Base-by-base conservation (phyloP, 257 asterid genomes). In the Handroanthus guayacan region DNA sequence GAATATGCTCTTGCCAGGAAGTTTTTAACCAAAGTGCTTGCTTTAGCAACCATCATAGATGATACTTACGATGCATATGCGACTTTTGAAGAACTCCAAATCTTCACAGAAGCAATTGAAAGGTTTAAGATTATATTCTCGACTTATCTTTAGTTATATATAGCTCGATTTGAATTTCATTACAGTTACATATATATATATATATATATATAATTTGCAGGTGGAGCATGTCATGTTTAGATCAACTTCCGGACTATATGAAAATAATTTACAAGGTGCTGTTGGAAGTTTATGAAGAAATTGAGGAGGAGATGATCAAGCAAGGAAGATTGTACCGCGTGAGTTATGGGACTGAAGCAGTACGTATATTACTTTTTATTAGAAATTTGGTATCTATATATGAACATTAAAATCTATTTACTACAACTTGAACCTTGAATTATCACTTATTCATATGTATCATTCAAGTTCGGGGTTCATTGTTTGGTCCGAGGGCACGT, bases 221-320 rank as follows among this genome's bases (percentile, higher is more conserved):
- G 74, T 86, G 90, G 88, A 57, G 67, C 43, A 11, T 50, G 9
- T 52, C 62, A 10, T 81, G 77, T 50, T 17, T 78, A 31, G 79
- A 74, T 20, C 62, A 74, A 56, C 82, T 86, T 71, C 90, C 86
- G 12, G 76, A 74, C 13, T 84, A 79, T 50, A 81, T 86, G 90
- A 67, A 76, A 75, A 5, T 74, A 9, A 18, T 74, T 37, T 85
- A 82, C 50, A 71, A 71, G 58, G 79, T 71, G 4, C 39, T 77
- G 18, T 50, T 81, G 56, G 80, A 82, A 16, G 44, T 74, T 9
- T 84, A 54, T 45, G 67, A 62, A 34, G 85, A 84, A 63, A 37
- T 86, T 36, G 79, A 84, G 48, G 82, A 67, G 55, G 79, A 74
- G 17, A 48, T 84, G 72, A 39, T 9, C 64, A 71, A 63, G 48